Conservation (phyloP, 495 filamentous ascomycete species). For the Xylaria scruposa region DNA sequence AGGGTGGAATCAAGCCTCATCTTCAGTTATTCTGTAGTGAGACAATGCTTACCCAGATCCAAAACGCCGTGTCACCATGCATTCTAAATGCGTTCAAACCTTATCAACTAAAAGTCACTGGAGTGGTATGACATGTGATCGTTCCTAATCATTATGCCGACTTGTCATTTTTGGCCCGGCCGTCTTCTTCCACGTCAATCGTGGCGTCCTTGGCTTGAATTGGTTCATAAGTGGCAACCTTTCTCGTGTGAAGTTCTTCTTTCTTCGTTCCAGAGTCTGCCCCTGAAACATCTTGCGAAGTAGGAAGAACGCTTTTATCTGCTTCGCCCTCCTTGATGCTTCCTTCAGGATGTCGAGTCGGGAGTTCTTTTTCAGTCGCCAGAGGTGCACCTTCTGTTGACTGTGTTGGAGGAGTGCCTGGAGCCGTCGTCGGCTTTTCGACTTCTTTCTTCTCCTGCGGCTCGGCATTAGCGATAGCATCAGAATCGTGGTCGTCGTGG, state of each 20-base stretch:
- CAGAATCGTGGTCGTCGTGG: slow-evolving; percentile 29
- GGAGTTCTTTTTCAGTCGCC: slow-evolving; percentile 21
- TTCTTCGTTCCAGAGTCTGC: background rate
- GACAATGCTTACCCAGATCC: background rate
- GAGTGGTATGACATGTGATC: background rate
- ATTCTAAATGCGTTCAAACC: background rate
- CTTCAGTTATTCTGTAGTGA: too few species aligned
- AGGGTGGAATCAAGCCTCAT: background rate
- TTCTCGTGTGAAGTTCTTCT: background rate
- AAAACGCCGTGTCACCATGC: slow-evolving; percentile 14
- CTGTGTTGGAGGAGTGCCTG: slow-evolving; percentile 20
- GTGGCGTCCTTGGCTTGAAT: slow-evolving; percentile 6
- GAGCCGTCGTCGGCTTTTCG: slow-evolving; percentile 6
- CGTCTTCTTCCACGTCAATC: slow-evolving; percentile 1
- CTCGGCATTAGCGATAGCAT: slow-evolving; percentile 33
- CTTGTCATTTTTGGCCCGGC: slow-evolving; percentile 14
- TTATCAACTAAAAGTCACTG: background rate
- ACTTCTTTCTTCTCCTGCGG: slow-evolving; percentile 31
- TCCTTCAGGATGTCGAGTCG: slow-evolving; percentile 18
- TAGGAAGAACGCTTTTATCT: slow-evolving; percentile 9
- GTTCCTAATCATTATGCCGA: slow-evolving; percentile 14
- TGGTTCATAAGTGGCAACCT: background rate
- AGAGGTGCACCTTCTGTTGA: slow-evolving; percentile 20
- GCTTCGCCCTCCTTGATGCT: slow-evolving; percentile 13
- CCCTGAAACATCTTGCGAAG: background rate